Conservation (phyloP, 108 stramenopile genomes). For the Thalassiosira profunda region DNA sequence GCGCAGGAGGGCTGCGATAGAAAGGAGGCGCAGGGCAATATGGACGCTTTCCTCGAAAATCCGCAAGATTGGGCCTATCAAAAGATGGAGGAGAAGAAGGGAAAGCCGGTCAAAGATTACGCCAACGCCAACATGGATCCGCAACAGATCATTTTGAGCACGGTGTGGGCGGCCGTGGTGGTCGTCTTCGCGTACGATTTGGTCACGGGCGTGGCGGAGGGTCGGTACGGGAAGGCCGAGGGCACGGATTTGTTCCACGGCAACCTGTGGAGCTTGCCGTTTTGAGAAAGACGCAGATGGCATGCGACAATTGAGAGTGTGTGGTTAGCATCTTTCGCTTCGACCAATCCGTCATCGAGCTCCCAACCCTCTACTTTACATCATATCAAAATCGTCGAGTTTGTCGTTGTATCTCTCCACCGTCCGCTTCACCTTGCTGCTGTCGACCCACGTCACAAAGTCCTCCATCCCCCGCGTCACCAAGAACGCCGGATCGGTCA, state of each 20-base stretch:
- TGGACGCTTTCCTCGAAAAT: constrained; percentile 77
- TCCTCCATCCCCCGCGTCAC: constrained; percentile 97
- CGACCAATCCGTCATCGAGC: no score
- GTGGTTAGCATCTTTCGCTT: no score
- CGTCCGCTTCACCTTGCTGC: constrained; percentile 94
- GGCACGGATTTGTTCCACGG: constrained; percentile 38
- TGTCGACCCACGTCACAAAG: constrained; percentile 99
- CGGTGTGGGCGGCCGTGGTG: constrained; percentile 41
- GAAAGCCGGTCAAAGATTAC: constrained; percentile 29
- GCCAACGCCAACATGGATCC: constrained; percentile 47
- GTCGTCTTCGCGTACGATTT: constrained; percentile 36
- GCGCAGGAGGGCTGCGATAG: constrained; percentile 53
- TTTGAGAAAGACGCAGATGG: no score
- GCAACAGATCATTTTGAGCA: constrained; percentile 21
- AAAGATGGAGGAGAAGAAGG: constrained; percentile 34
- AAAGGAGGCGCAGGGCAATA: constrained; percentile 68
- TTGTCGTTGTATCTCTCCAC: constrained; percentile 98
- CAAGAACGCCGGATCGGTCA: constrained; percentile 97
- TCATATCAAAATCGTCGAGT: constrained; percentile 98
- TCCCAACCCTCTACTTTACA: no score
- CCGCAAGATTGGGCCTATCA: constrained; percentile 48
- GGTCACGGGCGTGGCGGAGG: constrained; percentile 42
- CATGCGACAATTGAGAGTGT: no score
- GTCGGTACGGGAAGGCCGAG: constrained; percentile 25
- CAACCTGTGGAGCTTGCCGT: constrained; percentile 43